phyloP scores from a whole-genome alignment of 2,329 filamentous ascomycete genomes.

The Exophiala spinifera region DNA sequence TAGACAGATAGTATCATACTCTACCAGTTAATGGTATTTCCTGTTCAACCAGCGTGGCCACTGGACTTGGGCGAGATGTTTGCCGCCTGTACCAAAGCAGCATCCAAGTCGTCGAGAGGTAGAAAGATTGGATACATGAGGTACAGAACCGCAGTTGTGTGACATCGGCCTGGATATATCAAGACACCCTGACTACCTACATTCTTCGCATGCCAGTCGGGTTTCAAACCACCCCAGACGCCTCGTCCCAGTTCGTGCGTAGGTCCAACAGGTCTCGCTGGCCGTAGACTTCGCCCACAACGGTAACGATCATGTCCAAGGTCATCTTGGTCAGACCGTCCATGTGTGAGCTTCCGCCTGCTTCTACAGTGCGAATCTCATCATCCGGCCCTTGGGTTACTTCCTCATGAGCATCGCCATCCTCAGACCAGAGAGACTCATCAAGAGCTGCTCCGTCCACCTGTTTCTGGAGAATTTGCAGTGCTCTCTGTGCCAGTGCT shows the following conservation, averaged over 20 bases:
- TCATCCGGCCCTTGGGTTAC: conserved; percentile 24
- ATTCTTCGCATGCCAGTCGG: neutral
- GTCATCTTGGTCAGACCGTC: conserved; percentile 46
- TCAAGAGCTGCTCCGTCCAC: conserved; percentile 27
- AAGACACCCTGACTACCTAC: conserved; percentile 3
- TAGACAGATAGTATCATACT: no score
- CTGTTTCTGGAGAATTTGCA: conserved; percentile 52
- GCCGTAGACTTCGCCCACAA: conserved; percentile 84
- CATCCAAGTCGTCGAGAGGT: neutral
- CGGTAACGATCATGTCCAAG: conserved; percentile 85
- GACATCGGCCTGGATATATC: neutral
- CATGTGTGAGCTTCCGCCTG: neutral
- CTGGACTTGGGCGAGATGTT: no score
- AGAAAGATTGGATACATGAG: no score
- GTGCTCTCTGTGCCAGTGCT: conserved; percentile 75
- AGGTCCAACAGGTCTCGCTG: conserved; percentile 81
- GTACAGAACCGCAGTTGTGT: no score
- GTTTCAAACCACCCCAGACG: neutral
- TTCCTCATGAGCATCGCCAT: conserved; percentile 8
- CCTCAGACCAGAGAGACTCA: neutral
- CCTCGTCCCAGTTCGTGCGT: conserved; percentile 53
- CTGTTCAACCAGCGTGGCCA: no score
- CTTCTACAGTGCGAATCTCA: conserved; percentile 22
- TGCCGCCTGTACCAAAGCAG: no score
- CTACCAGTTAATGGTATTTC: no score